Evolutionary conservation across 306 rosid species (phyloP).

Genomic region (Quercus alba): DNA sequence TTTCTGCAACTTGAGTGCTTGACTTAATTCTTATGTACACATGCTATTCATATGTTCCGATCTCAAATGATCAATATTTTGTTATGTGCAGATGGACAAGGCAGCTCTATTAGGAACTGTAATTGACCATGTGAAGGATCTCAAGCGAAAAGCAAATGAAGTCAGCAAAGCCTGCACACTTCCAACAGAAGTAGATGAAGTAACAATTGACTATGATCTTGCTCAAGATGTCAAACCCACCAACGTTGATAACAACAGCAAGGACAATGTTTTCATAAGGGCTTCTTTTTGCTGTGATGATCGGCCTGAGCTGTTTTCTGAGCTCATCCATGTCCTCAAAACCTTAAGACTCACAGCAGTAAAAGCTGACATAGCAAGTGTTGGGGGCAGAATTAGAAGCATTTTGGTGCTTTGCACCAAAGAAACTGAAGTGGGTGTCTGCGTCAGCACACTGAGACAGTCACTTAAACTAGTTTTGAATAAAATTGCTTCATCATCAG

Average conservation of each 20-base stretch:
- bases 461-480: conserved; percentile 68
- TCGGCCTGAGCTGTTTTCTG: conserved; percentile 77
- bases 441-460: conserved; percentile 62
- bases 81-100: conserved; percentile 78
- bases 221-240: conserved; percentile 28
- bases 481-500: conserved; percentile 54
- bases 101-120: conserved; percentile 93
- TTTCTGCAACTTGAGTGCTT: background rate
- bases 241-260: conserved; percentile 18
- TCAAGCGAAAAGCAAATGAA: conserved; percentile 80
- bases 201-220: conserved; percentile 54
- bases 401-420: conserved; percentile 69
- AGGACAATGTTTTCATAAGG: conserved; percentile 41
- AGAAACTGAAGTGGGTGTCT: conserved; percentile 48
- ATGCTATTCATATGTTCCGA: background rate
- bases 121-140: conserved; percentile 87
- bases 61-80: background rate
- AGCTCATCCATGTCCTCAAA: conserved; percentile 76
- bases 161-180: conserved; percentile 49
- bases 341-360: conserved; percentile 64
- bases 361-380: conserved; percentile 77
- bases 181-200: conserved; percentile 83
- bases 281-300: conserved; percentile 94
- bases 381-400: conserved; percentile 84
- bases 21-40: background rate